Percentiles rank a stretch among this genome's conserved stretches.
Evolutionary conservation across 108 stramenopile genomes (phyloP).

Genomic region (Nitzschia sp.): DNA sequence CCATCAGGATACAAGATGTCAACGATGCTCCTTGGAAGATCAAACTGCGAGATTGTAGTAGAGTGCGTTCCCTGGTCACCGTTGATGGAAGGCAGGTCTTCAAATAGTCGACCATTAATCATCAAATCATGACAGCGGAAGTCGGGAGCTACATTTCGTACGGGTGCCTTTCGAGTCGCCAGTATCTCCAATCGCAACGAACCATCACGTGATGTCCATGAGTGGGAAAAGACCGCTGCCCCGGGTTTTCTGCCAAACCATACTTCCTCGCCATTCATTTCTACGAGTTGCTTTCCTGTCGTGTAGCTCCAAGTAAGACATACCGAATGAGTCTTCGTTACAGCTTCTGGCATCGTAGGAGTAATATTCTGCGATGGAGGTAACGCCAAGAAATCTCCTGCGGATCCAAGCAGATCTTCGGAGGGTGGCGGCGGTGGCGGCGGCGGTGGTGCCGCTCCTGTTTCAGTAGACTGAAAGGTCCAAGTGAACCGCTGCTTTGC

Average conservation of each 20-base stretch:
- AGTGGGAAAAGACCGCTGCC: constrained; percentile 15
- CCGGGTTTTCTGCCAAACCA: constrained; percentile 25
- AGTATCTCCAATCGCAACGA: constrained; percentile 10
- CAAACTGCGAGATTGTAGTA: background rate
- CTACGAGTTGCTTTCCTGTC: constrained; percentile 20
- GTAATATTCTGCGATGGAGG: too few species aligned
- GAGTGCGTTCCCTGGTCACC: background rate
- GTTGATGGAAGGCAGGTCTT: background rate
- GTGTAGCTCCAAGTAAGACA: constrained; percentile 7
- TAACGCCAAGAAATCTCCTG: too few species aligned
- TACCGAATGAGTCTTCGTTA: constrained; percentile 1
- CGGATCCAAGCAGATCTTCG: too few species aligned
- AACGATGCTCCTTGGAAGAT: constrained; percentile 9
- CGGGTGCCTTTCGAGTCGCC: background rate
- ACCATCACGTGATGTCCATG: constrained; percentile 11
- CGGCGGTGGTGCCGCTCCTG: background rate
- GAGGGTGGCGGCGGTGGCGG: too few species aligned
- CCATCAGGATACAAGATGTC: constrained; percentile 24
- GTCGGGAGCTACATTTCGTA: constrained; percentile 6
- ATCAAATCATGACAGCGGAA: constrained; percentile 18
- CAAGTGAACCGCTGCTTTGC: constrained; percentile 18
- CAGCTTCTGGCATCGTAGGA: too few species aligned
- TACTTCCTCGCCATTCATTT: constrained; percentile 11
- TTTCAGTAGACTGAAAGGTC: background rate
- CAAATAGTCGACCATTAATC: constrained; percentile 29